Evolutionary conservation across 2,329 filamentous ascomycete genomes (phyloP).

Genomic region (Alternaria solani): DNA sequence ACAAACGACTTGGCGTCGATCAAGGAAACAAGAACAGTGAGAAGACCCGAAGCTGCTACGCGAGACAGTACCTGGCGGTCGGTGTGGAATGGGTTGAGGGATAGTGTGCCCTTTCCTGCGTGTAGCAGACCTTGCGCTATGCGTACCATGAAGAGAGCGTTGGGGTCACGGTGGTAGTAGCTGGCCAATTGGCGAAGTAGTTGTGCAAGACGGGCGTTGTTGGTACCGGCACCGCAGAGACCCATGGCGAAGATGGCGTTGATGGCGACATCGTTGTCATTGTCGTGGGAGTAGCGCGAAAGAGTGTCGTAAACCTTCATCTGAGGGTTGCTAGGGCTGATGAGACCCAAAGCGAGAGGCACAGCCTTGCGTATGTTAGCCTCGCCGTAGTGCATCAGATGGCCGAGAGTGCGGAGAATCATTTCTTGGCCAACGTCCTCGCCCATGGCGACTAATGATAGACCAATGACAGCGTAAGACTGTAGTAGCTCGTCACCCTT

Average conservation of each 20-base stretch:
- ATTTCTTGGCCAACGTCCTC: constrained; percentile 99
- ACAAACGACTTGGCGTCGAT: constrained; percentile 93
- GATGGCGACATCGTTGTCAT: constrained; percentile 96
- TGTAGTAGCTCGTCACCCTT: constrained; percentile 95
- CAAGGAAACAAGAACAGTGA: constrained; percentile 90
- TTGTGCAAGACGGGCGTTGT: constrained; percentile 96
- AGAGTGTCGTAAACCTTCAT: constrained; percentile 99
- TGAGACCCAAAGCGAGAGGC: constrained; percentile 92
- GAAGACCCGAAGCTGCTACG: constrained; percentile 86
- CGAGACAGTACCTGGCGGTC: constrained; percentile 94
- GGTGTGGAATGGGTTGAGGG: constrained; percentile 98
- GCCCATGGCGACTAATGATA: constrained; percentile 95
- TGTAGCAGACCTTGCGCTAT: constrained; percentile 97
- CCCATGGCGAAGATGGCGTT: constrained; percentile 99
- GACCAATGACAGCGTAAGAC: constrained; percentile 92
- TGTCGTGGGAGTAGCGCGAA: constrained; percentile 97
- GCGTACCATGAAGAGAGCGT: constrained; percentile 97
- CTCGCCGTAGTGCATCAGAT: constrained; percentile 99
- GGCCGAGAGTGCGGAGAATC: constrained; percentile 95
- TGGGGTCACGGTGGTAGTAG: constrained; percentile 97
- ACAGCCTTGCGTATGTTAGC: constrained; percentile 96
- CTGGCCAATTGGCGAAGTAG: constrained; percentile 92
- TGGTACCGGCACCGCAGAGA: constrained; percentile 93
- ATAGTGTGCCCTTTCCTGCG: constrained; percentile 98
- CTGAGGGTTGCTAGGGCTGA: constrained; percentile 97